phyloP scores from a whole-genome alignment of 2,329 filamentous ascomycete species.

The Nemania sp. region DNA sequence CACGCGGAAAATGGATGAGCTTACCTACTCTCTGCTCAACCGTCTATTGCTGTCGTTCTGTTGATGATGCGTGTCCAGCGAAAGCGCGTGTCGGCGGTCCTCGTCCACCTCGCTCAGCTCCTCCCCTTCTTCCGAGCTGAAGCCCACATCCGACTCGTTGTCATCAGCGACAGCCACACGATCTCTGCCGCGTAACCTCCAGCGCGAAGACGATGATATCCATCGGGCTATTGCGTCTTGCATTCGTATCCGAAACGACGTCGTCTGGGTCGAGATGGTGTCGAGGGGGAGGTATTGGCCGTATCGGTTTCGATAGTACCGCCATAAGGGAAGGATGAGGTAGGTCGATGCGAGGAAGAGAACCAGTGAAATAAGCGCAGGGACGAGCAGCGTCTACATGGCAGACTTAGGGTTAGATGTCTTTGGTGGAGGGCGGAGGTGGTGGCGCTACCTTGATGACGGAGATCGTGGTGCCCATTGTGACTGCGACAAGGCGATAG shows the following conservation, averaged over 20 bases:
- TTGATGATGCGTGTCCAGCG: slow-evolving; percentile 43
- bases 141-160: slow-evolving; percentile 54
- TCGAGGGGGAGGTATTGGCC: slow-evolving; percentile 75
- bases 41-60: slow-evolving; percentile 59
- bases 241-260: slow-evolving; percentile 57
- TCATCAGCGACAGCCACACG: slow-evolving; percentile 47
- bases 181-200: slow-evolving; percentile 51
- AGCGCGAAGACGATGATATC: slow-evolving; percentile 53
- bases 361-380: slow-evolving; percentile 70
- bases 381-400: slow-evolving; percentile 68
- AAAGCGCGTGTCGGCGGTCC: slow-evolving; percentile 49
- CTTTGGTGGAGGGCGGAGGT: neutral
- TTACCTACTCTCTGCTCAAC: slow-evolving; percentile 71
- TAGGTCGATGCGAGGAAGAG: slow-evolving; percentile 70
- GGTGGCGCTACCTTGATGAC: slow-evolving; percentile 44
- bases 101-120: slow-evolving; percentile 66
- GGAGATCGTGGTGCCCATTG: slow-evolving; percentile 44
- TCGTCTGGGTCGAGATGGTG: slow-evolving; percentile 61
- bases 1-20: neutral
- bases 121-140: slow-evolving; percentile 69
- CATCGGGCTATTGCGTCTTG: slow-evolving; percentile 47
- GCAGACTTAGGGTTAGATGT: slow-evolving; percentile 16
- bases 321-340: slow-evolving; percentile 69
- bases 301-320: slow-evolving; percentile 71
- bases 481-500: neutral